Conservation (phyloP, 164 flowering plant genomes). For the Aristolochia contorta region DNA sequence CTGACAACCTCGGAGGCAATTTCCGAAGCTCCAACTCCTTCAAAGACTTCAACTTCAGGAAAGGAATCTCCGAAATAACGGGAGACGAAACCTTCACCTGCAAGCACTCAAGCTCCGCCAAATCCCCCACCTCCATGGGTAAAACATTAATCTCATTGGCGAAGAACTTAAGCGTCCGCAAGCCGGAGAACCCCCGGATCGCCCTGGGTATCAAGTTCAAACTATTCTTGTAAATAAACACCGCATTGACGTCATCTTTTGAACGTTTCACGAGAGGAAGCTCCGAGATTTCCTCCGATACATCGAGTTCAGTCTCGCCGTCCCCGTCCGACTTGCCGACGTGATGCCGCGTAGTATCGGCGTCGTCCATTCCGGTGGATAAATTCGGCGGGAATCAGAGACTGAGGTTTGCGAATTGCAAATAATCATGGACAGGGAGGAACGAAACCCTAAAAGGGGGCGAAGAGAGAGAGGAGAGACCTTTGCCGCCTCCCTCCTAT, state of each 20-base stretch:
- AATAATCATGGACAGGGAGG: too few species aligned
- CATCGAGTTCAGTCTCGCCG: slow-evolving; percentile 20
- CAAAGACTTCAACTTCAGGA: slow-evolving; percentile 51
- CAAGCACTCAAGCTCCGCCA: slow-evolving; percentile 53
- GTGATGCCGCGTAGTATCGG: not conserved
- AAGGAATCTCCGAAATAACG: slow-evolving; percentile 42
- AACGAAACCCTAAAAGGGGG: too few species aligned
- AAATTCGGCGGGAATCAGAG: not conserved
- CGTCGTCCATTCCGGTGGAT: not conserved
- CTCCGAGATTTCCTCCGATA: slow-evolving; percentile 53
- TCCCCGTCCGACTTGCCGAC: not conserved
- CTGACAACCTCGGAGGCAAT: slow-evolving; percentile 56
- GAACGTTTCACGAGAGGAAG: slow-evolving; percentile 22
- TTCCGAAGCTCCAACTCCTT: slow-evolving; percentile 77
- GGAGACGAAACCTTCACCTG: slow-evolving; percentile 68
- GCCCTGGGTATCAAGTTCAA: slow-evolving; percentile 68
- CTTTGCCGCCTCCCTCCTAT: too few species aligned
- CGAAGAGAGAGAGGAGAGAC: too few species aligned
- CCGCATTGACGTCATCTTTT: slow-evolving; percentile 16
- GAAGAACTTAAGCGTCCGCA: slow-evolving; percentile 77
- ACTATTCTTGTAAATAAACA: slow-evolving; percentile 61
- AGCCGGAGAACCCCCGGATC: slow-evolving; percentile 28
- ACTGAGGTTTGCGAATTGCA: too few species aligned
- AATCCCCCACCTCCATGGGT: slow-evolving; percentile 42
- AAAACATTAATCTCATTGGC: slow-evolving; percentile 76